Percentiles rank a stretch among this genome's conserved stretches.
phyloP scores from a whole-genome alignment of 371 early-diverging fungal genomes.

The Rhizopus arrhizus region DNA sequence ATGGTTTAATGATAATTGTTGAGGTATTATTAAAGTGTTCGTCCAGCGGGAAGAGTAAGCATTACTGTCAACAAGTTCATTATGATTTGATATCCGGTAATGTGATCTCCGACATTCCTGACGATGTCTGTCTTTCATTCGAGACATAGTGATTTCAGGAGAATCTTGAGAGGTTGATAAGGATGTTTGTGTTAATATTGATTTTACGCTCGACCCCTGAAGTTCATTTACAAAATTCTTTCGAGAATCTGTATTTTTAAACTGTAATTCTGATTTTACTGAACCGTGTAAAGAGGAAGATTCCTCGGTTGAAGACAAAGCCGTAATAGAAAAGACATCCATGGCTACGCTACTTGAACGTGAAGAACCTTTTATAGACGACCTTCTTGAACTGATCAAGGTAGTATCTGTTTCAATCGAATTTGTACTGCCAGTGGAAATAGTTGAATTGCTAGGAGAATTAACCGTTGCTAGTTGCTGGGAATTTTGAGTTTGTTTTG shows the following conservation, averaged over 20 bases:
- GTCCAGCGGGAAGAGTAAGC: background rate
- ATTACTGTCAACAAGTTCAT: background rate
- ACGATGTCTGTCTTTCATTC: conserved; percentile 29
- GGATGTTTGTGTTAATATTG: background rate
- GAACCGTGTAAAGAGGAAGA: background rate
- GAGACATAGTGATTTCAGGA: background rate
- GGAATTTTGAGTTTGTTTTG: too few relatives aligned
- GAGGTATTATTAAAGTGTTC: background rate
- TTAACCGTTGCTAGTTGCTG: too few relatives aligned
- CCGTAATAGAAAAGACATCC: too few relatives aligned
- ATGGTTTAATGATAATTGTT: too few relatives aligned
- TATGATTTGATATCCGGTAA: background rate
- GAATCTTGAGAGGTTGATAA: background rate
- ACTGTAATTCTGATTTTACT: background rate
- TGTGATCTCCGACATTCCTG: conserved; percentile 19
- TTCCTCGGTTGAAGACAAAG: too few relatives aligned
- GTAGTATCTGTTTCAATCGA: too few relatives aligned
- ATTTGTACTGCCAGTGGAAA: too few relatives aligned
- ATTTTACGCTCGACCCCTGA: background rate
- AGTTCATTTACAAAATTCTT: background rate
- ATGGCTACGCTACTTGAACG: too few relatives aligned
- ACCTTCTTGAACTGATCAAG: too few relatives aligned
- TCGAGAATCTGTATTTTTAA: background rate
- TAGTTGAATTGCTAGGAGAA: too few relatives aligned
- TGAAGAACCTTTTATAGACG: too few relatives aligned